These are phyloP conservation scores for Cercospora berteroae DNA, from an alignment of 2,329 filamentous ascomycete genomes.

Conservation along the genomic window DNA sequence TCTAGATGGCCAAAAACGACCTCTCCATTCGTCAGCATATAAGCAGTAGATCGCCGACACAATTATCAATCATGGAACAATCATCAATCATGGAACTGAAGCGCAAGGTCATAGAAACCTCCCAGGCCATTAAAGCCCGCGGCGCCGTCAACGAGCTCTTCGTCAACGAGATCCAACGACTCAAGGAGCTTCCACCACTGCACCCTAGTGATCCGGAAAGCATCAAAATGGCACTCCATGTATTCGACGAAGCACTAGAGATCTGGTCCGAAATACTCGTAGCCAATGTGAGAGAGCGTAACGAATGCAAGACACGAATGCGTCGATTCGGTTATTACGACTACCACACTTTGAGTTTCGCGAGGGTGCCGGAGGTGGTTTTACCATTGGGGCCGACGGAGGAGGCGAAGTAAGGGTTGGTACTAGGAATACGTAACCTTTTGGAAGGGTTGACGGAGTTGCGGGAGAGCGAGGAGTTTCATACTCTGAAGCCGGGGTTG, in stretches of 20 bases:
- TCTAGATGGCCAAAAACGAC: not conserved
- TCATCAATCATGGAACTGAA: not conserved
- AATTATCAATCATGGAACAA: not conserved
- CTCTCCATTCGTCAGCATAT: not conserved
- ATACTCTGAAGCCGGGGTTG: not conserved
- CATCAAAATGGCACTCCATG: not conserved
- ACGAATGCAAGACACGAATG: not conserved
- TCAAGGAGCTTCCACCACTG: not conserved
- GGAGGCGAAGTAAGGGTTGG: not conserved
- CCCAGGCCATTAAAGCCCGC: not conserved
- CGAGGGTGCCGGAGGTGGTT: not conserved
- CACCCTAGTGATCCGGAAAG: not conserved
- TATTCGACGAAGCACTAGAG: not conserved
- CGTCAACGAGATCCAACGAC: not conserved
- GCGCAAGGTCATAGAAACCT: too few relatives aligned
- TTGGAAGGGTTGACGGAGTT: not conserved
- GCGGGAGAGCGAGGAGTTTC: not conserved
- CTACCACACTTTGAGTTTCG: not conserved
- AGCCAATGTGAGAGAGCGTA: not conserved
- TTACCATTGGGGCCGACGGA: not conserved
- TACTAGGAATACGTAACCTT: not conserved
- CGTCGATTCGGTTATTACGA: not conserved
- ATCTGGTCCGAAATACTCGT: not conserved
- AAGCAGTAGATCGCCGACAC: not conserved
- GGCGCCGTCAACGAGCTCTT: not conserved